Base-by-base conservation (phyloP, 2,329 filamentous ascomycete genomes). In the Trichoderma atroviride region DNA sequence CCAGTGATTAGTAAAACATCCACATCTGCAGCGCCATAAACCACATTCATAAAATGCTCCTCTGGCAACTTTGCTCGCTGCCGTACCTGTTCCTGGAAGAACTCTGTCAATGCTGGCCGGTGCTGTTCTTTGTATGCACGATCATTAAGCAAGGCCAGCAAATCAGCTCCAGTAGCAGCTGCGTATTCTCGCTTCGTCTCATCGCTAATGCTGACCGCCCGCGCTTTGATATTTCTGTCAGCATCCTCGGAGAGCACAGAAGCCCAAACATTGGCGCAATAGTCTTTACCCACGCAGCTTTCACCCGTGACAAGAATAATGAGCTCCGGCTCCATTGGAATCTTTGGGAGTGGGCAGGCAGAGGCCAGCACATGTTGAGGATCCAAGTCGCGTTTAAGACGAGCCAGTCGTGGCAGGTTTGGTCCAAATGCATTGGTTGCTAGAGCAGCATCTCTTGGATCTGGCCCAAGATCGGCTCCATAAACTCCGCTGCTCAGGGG, bases 91-190 rank as follows among this genome's bases (percentile, higher is more conserved):
- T 75, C 69, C 57, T 83, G 72, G 76, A 83, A 90, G 70, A 86
- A 90, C 2, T 63, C 70, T 2, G 84, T 86, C 77, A 91, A 76
- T 0, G 80, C 80, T 74, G 79, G 68, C 43, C 88, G 84, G 72
- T 90, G 87, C 69, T 86, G 73, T 77, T 91, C 88, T 74, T 91
- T 91, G 78, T 90, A 91, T 31, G 70, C 78, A 69, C 88, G 87
- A 70, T 90, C 83, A 0, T 37, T 14, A 47, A 88, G 78, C 57
- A 91, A 78, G 43, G 81, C 82, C 14, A 76, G 59, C 0, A 85
- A 27, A 70, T 89, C 80, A 19, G 84, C 83, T 50, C 83, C 83
- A 0, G 78, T 84, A 52, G 78, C 79, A 2, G 73, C 76, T 1
- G 87, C 87, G 62, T 89, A 90, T 75, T 86, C 83, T 73, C 76